Evolutionary conservation across 805 yeast species (phyloP), one percentile per base, ranked within the genome.

Genomic region (Myxozyma mucilagina): DNA sequence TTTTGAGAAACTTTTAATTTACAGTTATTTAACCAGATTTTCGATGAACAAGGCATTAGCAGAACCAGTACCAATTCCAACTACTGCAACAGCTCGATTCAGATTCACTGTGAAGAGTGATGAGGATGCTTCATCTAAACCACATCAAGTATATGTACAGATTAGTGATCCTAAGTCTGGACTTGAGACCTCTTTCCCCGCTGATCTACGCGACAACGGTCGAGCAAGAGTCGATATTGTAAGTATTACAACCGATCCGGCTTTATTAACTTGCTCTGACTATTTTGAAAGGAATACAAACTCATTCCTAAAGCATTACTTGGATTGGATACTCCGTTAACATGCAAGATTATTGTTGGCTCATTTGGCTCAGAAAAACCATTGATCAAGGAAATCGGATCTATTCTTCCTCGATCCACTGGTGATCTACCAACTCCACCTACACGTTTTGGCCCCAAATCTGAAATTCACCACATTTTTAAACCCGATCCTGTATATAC

Each of bases 381-480:
- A 8, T 16, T 66, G n/a, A 49, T 45, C 10, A 42, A 44, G 11
- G 36, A 42, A 4, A 47, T 66, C 16, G 68, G 67, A 14, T 29
- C 49, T 14, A 48, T 66, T 24, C 8, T 43, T 5, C 58, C 67
- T 9, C 53, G 38, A 11, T 20, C 14, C 73, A 79, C 59, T 29
- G 56, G 49, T 14, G 57, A 43, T 2, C 16, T 44, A 5, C 32
- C 59, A 24, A 14, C 47, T 2, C 48, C 34, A 10, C 56, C 64
- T 3, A 5, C 35, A 4, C 34, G 67, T 42, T 63, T 45, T 31
- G 87, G 81, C 1, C 72, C 80, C 13, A 72, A 79, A 70, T 82
- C 85, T 1, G 91, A 87, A 73, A 87, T 90, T 65, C 73, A 73
- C 65, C 90, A 89, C 72, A 71, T 74, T 41, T 90, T 90, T 76